Percentiles rank a stretch among this genome's conserved stretches.
phyloP scores from a whole-genome alignment of 2,329 filamentous ascomycete species.

The Fusarium caatingaense region DNA sequence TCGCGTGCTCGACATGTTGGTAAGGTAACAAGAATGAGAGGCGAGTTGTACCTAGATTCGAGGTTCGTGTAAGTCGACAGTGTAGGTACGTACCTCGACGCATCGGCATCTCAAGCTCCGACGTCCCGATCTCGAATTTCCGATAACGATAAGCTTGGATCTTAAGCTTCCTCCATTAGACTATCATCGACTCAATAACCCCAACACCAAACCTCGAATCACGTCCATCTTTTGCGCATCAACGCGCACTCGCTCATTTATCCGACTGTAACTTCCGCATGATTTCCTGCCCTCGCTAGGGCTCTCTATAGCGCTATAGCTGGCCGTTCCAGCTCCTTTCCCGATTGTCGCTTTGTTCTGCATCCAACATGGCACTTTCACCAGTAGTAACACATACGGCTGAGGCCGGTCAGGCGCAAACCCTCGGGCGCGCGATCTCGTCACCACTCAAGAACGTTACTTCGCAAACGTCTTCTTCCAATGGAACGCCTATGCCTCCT shows the following conservation, averaged over 20 bases:
- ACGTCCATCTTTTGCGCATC: neutral
- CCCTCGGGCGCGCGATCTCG: conserved; percentile 50
- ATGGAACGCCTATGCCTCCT: conserved; percentile 57
- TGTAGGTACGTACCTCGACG: neutral
- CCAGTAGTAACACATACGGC: conserved; percentile 57
- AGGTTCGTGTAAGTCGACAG: conserved; percentile 4
- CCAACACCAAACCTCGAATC: neutral
- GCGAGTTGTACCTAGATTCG: neutral
- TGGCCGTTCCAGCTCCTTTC: conserved; percentile 20
- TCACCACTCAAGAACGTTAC: conserved; percentile 59
- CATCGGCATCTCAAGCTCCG: conserved; percentile 30
- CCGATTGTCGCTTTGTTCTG: conserved; percentile 9
- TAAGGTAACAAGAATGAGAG: neutral
- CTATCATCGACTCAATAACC: conserved; percentile 9
- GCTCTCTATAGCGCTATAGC: neutral
- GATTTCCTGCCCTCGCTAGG: neutral
- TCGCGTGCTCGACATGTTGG: neutral
- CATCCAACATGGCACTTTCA: conserved; percentile 58
- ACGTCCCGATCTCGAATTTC: conserved; percentile 23
- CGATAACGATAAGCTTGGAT: conserved; percentile 38
- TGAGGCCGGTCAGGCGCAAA: conserved; percentile 46
- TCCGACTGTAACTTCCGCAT: no score
- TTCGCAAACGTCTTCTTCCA: conserved; percentile 52
- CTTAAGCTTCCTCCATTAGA: conserved; percentile 8
- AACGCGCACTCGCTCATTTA: neutral